A percentile compares a stretch with the other conserved stretches of the same genome.
These are phyloP conservation scores for Huntiella abstrusa DNA, from an alignment of 2,329 filamentous ascomycete genomes.

Conservation along the genomic window DNA sequence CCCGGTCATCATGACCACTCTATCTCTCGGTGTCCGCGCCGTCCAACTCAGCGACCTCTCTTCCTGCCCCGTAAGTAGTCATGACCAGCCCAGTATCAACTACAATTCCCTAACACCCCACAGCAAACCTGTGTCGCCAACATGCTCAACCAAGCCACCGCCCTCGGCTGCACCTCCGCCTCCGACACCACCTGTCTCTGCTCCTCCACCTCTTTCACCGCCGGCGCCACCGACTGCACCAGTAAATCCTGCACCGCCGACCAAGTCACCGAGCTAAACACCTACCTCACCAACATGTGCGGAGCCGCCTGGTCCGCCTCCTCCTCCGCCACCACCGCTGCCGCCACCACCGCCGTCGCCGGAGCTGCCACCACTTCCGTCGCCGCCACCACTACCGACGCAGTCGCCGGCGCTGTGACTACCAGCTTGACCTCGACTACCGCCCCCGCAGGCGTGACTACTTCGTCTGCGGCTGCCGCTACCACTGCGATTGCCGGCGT, in stretches of 20 bases:
- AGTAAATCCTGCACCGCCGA: constrained; percentile 14
- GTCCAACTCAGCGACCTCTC: constrained; percentile 8
- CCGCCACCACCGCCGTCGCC: constrained; percentile 1
- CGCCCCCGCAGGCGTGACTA: background rate
- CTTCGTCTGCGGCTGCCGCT: background rate
- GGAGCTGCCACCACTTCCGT: constrained; percentile 1
- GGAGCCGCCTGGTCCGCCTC: constrained; percentile 14
- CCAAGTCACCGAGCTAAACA: constrained; percentile 16
- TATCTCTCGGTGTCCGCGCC: constrained; percentile 2
- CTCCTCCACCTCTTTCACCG: constrained; percentile 17
- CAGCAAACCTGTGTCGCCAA: constrained; percentile 12
- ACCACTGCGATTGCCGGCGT: background rate
- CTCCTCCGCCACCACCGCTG: background rate
- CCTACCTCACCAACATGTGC: constrained; percentile 16
- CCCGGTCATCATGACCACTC: constrained; percentile 2
- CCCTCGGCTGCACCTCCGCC: constrained; percentile 12
- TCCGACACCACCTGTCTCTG: constrained; percentile 24
- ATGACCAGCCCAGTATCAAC: background rate
- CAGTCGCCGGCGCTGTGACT: background rate
- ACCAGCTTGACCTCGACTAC: background rate
- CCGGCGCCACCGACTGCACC: constrained; percentile 24
- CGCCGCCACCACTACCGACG: background rate
- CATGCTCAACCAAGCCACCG: constrained; percentile 8
- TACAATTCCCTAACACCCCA: background rate
- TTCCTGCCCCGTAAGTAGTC: constrained; percentile 7